Percentiles rank a stretch among this genome's conserved stretches.
phyloP scores from a whole-genome alignment of 2,329 filamentous ascomycete genomes.

The Ophidiomyces ophidiicola region DNA sequence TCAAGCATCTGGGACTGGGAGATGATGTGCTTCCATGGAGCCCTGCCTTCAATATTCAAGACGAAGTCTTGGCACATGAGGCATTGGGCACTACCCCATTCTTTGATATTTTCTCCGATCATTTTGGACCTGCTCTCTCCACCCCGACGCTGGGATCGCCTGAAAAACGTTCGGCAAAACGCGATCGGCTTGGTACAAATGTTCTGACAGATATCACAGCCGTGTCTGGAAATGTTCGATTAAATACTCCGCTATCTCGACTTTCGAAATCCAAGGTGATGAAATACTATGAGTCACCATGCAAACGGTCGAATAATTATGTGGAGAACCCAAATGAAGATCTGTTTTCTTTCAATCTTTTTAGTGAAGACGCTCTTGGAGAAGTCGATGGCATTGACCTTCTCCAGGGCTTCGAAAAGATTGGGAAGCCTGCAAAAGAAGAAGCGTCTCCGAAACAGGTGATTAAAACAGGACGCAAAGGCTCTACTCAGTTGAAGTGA shows the following conservation, averaged over 20 bases:
- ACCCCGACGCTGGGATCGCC: conserved; percentile 40
- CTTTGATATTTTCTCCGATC: conserved; percentile 46
- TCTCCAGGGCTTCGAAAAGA: conserved; percentile 38
- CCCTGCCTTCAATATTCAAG: conserved; percentile 41
- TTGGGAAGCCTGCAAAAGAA: conserved; percentile 30
- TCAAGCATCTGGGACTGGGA: conserved; percentile 35
- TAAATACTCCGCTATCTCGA: conserved; percentile 25
- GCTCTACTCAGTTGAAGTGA: neutral
- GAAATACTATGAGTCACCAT: conserved; percentile 31
- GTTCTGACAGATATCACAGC: conserved; percentile 39
- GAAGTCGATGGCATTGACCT: conserved; percentile 37
- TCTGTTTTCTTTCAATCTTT: conserved; percentile 38
- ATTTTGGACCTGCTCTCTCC: conserved; percentile 28
- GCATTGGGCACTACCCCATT: conserved; percentile 23
- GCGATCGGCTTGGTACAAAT: conserved; percentile 38
- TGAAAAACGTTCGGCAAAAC: conserved; percentile 42
- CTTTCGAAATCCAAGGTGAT: conserved; percentile 24
- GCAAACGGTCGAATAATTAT: conserved; percentile 25
- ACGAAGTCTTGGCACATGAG: conserved; percentile 30
- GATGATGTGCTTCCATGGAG: conserved; percentile 36
- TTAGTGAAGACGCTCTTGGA: conserved; percentile 31
- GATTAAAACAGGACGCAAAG: conserved; percentile 13
- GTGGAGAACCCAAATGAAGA: conserved; percentile 32
- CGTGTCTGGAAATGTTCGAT: conserved; percentile 26
- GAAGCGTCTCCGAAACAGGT: conserved; percentile 22